Percentiles rank a stretch among this genome's conserved stretches.
phyloP scores from a whole-genome alignment of 2,329 filamentous ascomycete species.

The Penicillium paneum region DNA sequence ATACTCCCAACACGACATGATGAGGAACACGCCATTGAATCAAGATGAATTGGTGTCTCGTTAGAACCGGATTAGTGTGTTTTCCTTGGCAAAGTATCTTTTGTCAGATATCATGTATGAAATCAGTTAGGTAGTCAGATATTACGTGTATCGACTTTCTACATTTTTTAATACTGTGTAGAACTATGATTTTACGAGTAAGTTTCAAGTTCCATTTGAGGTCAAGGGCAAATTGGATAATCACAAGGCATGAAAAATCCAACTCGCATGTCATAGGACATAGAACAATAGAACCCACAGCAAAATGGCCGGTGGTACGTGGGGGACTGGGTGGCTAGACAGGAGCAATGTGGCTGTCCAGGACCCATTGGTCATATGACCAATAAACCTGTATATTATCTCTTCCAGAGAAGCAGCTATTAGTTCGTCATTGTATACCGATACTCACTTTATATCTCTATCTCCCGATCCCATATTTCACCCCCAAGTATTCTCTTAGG shows the following conservation, averaged over 20 bases:
- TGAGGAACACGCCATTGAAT: neutral
- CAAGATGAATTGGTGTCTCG: neutral
- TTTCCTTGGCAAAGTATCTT: neutral
- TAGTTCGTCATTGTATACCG: no score
- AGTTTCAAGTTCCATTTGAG: neutral
- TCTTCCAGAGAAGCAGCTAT: no score
- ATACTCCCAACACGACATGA: neutral
- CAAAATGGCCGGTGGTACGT: neutral
- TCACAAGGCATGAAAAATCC: neutral
- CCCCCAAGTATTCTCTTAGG: no score
- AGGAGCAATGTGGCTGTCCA: no score
- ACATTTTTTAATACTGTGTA: neutral
- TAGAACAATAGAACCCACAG: neutral
- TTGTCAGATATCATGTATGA: no score
- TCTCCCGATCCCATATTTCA: no score
- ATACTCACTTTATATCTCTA: no score
- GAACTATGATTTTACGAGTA: no score
- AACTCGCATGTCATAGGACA: neutral
- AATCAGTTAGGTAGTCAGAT: neutral
- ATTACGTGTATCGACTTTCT: neutral
- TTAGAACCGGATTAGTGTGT: neutral
- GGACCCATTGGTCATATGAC: no score
- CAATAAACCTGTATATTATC: no score
- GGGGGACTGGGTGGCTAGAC: no score
- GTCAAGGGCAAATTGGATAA: neutral